Evolutionary conservation across 495 filamentous ascomycete genomes (phyloP), one percentile per base, ranked within the genome.

Genomic region (Hypomontagnella monticulosa): DNA sequence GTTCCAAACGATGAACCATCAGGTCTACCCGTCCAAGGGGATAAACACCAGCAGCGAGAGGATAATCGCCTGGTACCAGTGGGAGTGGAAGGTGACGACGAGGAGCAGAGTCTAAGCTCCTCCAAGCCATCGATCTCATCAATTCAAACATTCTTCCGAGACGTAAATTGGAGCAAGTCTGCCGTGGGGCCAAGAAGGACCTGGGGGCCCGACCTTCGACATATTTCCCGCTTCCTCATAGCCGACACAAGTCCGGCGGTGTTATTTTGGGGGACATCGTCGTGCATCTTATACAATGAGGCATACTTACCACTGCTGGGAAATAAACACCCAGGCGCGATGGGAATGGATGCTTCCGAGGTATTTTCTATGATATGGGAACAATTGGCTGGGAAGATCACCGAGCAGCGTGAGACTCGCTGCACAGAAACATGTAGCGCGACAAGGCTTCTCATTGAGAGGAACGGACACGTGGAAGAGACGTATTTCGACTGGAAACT

Each of bases 401-500:
- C 44, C 4, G 15, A 63, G 10, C 68, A 67, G 42, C 63, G 59
- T 33, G 57, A 32, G 61, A 73, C 52, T 48, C 71, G 53, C 40
- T 57, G 11, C 40, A 65, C 41, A n/a, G 62, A 38, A 59, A 73
- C 15, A 64, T 79, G 65, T 77, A 84, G 65, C 23, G 76, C 72
- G 53, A 79, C 73, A 52, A 60, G 67, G 6, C 70, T 80, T 52
- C 76, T 80, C 18, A 70, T 90, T 50, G 81, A 89, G 33, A 78
- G 75, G 38, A 76, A 75, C 34, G 79, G 71, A 9, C 79, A 78
- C 57, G 73, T 86, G 1, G 87, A 90, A 72, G 88, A 91, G 75
- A 82, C 80, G 0, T 88, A 87, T 46, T 84, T 88, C 57, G 81
- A 81, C 44, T 88, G 86, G 85, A 84, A 81, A 5, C 77, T 89